A percentile compares a stretch with the other conserved stretches of the same genome.
Evolutionary conservation across 1,284 basidiomycete genomes (phyloP).

Genomic region (Trichosporon ovoides): DNA sequence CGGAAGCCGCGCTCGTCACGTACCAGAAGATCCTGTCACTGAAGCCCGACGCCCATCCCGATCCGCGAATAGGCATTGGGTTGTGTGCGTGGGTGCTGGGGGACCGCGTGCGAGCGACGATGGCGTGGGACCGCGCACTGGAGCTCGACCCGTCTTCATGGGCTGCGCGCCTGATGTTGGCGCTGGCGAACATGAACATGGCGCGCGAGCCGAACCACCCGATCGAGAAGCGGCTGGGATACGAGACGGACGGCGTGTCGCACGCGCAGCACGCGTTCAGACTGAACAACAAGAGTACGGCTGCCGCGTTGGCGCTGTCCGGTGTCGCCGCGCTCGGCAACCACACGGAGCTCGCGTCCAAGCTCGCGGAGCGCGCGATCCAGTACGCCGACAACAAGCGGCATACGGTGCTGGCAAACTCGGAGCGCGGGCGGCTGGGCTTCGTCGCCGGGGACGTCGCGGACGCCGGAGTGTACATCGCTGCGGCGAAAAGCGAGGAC

Average conservation of each 20-base stretch:
- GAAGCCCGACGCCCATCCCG: constrained; percentile 71
- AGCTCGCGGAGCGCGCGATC: constrained; percentile 84
- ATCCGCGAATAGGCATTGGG: constrained; percentile 88
- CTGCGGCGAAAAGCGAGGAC: constrained; percentile 65
- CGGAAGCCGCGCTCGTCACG: constrained; percentile 67
- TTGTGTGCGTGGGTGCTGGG: constrained; percentile 83
- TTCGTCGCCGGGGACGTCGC: constrained; percentile 60
- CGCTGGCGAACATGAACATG: constrained; percentile 72
- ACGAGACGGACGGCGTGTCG: constrained; percentile 34
- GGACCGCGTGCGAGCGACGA: constrained; percentile 68
- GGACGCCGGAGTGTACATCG: constrained; percentile 68
- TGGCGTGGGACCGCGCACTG: constrained; percentile 69
- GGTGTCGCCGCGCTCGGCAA: constrained; percentile 31
- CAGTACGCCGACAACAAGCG: constrained; percentile 84
- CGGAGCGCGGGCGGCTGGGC: constrained; percentile 67
- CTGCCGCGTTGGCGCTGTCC: constrained; percentile 35
- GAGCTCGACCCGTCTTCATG: constrained; percentile 67
- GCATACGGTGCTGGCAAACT: constrained; percentile 72
- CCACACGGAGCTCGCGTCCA: constrained; percentile 61
- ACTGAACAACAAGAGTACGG: constrained; percentile 39
- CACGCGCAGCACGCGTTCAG: constrained; percentile 39
- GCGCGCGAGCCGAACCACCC: constrained; percentile 61
- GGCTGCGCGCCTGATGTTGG: constrained; percentile 71
- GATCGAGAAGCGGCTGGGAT: constrained; percentile 34
- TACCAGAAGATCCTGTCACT: constrained; percentile 78